Evolutionary conservation across 768 basidiomycete species (phyloP).

Genomic region (Mycena metata): DNA sequence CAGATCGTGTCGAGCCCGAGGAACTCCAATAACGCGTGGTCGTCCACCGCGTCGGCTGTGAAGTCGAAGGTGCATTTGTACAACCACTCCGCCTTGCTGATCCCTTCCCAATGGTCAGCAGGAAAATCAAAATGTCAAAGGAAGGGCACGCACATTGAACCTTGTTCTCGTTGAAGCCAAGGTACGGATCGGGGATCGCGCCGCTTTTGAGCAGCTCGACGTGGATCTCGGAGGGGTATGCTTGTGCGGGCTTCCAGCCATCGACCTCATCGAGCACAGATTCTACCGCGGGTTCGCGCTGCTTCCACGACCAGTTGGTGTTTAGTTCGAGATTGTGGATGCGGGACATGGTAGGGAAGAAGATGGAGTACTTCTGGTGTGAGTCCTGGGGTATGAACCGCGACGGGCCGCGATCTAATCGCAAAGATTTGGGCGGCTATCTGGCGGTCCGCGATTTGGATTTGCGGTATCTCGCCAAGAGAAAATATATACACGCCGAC

Average conservation of each 20-base stretch:
- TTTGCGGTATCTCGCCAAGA: neutral
- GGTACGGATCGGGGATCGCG: conserved; percentile 66
- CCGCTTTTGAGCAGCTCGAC: conserved; percentile 63
- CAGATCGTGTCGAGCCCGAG: conserved; percentile 80
- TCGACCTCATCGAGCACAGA: conserved; percentile 46
- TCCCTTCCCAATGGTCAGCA: conserved; percentile 55
- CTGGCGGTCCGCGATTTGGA: conserved; percentile 4
- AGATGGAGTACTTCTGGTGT: neutral
- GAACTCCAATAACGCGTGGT: conserved; percentile 62
- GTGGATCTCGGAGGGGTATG: conserved; percentile 72
- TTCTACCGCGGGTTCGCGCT: conserved; percentile 46
- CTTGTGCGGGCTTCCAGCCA: conserved; percentile 52
- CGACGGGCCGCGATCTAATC: conserved; percentile 1
- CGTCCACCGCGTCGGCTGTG: conserved; percentile 28
- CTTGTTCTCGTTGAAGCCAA: conserved; percentile 70
- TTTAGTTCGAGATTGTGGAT: conserved; percentile 35
- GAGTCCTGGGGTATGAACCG: neutral
- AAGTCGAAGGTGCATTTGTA: conserved; percentile 64
- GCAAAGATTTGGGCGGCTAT: neutral
- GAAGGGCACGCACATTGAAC: conserved; percentile 63
- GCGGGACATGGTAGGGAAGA: conserved; percentile 18
- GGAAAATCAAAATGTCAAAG: neutral
- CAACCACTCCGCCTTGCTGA: conserved; percentile 76
- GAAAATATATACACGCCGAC: no score
- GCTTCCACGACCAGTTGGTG: conserved; percentile 56